These are phyloP conservation scores for Mycena galericulata DNA, from an alignment of 768 basidiomycete species.

Conservation along the genomic window DNA sequence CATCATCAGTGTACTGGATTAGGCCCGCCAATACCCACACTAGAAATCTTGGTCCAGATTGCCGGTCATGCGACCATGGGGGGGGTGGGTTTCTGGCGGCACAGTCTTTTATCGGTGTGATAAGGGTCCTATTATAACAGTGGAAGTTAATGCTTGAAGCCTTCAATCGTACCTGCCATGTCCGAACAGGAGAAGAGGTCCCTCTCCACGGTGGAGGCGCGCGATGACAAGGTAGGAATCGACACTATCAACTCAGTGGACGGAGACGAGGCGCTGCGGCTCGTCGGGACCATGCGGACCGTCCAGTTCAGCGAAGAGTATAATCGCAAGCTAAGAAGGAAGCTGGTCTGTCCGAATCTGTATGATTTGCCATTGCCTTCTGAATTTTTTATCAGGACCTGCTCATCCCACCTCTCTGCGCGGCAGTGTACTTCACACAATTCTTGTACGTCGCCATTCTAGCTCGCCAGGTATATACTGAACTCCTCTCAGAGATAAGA, in stretches of 20 bases:
- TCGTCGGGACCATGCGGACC: slow-evolving; percentile 66
- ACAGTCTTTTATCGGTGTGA: slow-evolving; percentile 14
- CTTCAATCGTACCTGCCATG: background rate
- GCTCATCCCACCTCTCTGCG: slow-evolving; percentile 66
- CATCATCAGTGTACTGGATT: slow-evolving; percentile 15
- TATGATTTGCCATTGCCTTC: background rate
- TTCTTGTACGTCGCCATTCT: slow-evolving; percentile 59
- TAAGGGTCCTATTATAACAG: slow-evolving; percentile 18
- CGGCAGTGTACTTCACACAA: slow-evolving; percentile 77
- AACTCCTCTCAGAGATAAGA: slow-evolving; percentile 66
- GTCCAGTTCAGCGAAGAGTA: slow-evolving; percentile 71
- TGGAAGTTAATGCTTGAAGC: background rate
- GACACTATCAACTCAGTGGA: slow-evolving; percentile 51
- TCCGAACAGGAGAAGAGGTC: slow-evolving; percentile 31
- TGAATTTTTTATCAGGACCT: slow-evolving; percentile 51
- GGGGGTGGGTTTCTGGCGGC: too few relatives aligned
- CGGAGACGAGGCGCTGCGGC: slow-evolving; percentile 71
- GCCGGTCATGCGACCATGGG: slow-evolving; percentile 30
- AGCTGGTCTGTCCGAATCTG: slow-evolving; percentile 55
- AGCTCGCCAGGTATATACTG: background rate
- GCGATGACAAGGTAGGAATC: slow-evolving; percentile 49
- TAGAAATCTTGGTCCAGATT: background rate
- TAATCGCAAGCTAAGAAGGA: slow-evolving; percentile 65
- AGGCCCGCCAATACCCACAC: slow-evolving; percentile 3
- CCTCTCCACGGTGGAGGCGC: slow-evolving; percentile 30